Base-by-base conservation (phyloP, 371 early-diverging fungal species). In the Dipsacomyces acuminosporus region DNA sequence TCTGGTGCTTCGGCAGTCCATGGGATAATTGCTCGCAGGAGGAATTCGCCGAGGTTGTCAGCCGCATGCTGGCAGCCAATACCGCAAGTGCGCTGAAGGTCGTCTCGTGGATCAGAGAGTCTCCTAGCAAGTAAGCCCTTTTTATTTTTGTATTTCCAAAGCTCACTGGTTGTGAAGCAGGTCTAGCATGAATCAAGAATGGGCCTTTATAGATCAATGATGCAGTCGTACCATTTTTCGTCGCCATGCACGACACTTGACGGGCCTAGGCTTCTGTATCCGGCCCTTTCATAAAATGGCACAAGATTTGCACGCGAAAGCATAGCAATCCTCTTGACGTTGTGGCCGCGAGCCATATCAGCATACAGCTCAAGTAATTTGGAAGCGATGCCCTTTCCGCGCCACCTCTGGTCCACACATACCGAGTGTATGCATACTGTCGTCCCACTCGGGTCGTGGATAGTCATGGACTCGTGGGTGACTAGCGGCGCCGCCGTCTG, bases 391-490 rank as follows among this genome's bases (percentile, higher is more conserved):
- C 86, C 85, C 56, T 73, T 72, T 18, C 84, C 69, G 45, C 80
- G 80, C 46, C 66, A 61, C 14, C 59, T 56, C 5, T 75, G 75
- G 1, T 75, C 61, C 6, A 82, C 79, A 48, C 85, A 85, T 8
- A 86, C 86, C 24, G 86, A 84, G 35, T 70, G 71, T 8, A 70
- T 35, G 46, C 85, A 86, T 14, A 83, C 80, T 0, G 82, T 84
- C 14, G 56, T 65, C 8, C 89, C 89, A 4, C 59, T 44, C 13
- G 78, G 78, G 15, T 87, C 82, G 60, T 87, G 83, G 0, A 35
- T 30, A 14, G 65, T 59, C 87, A 88, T 86, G 30, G 86, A 84
- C 35, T 71, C 77, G 41, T 86, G 81, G 0, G 86, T 85, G 0
- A 88, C 74, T 8, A 75, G 60, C 6, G 76, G 51, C 1, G 62